Conservation (phyloP, 2,329 filamentous ascomycete species). For the Orbilia javanica region DNA sequence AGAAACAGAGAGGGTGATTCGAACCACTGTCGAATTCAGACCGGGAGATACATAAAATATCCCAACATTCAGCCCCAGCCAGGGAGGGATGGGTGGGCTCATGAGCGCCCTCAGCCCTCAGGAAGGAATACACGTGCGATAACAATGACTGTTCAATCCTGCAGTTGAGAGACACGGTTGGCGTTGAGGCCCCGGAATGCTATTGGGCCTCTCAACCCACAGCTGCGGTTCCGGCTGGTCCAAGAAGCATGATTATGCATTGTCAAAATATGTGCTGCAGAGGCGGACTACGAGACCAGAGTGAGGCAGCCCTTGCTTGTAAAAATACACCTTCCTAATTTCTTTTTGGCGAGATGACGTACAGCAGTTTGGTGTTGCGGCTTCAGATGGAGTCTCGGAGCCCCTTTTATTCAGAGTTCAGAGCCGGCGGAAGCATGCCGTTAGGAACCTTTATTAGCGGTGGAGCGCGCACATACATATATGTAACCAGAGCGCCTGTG, state of each 20-base stretch:
- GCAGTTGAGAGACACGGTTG: slow-evolving; percentile 31
- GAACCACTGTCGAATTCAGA: slow-evolving; percentile 5
- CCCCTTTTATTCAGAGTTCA: slow-evolving; percentile 14
- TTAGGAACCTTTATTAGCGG: neutral
- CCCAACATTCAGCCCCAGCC: slow-evolving; percentile 50
- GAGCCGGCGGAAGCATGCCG: neutral
- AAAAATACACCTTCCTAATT: slow-evolving; percentile 37
- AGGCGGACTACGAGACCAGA: slow-evolving; percentile 2
- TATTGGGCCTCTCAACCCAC: slow-evolving; percentile 1
- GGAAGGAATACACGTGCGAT: slow-evolving; percentile 26
- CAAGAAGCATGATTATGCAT: slow-evolving; percentile 36
- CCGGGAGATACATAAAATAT: slow-evolving; percentile 11
- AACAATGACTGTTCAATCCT: slow-evolving; percentile 16
- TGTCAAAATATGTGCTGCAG: slow-evolving; percentile 35
- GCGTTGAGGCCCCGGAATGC: slow-evolving; percentile 28
- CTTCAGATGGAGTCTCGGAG: slow-evolving; percentile 22
- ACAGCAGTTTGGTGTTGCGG: slow-evolving; percentile 17
- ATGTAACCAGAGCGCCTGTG: slow-evolving; percentile 1
- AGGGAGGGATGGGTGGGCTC: slow-evolving; percentile 16
- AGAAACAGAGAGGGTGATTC: neutral
- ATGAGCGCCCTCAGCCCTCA: slow-evolving; percentile 10
- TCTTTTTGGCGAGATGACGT: slow-evolving; percentile 51
- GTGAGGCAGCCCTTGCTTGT: slow-evolving; percentile 31
- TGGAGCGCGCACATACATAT: neutral
- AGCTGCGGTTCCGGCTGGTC: slow-evolving; percentile 31